Percentiles rank a stretch among this genome's conserved stretches.
Conservation (phyloP, 768 basidiomycete genomes). For the Leccinum olivaceopallidum region DNA sequence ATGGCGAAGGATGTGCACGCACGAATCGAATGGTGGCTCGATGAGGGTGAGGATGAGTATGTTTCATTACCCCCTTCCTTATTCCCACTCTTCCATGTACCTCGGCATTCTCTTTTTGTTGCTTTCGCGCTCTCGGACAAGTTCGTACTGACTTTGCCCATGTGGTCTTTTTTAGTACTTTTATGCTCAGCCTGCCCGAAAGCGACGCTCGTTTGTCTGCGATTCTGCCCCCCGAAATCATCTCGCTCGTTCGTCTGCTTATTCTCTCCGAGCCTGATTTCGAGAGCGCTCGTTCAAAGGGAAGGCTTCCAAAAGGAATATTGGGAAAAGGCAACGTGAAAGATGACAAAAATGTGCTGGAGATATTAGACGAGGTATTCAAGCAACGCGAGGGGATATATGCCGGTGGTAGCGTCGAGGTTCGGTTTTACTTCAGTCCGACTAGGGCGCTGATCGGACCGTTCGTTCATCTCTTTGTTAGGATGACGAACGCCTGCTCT, state of each 20-base stretch:
- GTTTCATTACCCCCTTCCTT: constrained; percentile 24
- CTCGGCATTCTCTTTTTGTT: neutral
- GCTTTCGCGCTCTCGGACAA: neutral
- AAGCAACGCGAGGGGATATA: constrained; percentile 47
- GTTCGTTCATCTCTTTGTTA: constrained; percentile 23
- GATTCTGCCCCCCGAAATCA: constrained; percentile 54
- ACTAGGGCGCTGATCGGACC: neutral
- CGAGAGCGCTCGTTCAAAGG: constrained; percentile 56
- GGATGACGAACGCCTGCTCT: constrained; percentile 51
- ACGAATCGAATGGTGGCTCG: constrained; percentile 92
- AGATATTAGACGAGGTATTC: constrained; percentile 50
- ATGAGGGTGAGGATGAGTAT: constrained; percentile 88
- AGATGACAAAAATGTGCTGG: constrained; percentile 35
- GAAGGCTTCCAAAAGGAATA: constrained; percentile 75
- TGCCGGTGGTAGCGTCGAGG: constrained; percentile 42
- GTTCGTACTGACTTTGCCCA: constrained; percentile 1
- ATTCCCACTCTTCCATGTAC: neutral
- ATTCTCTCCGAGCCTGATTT: constrained; percentile 57
- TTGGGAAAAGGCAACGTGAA: constrained; percentile 9
- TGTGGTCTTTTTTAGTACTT: constrained; percentile 7
- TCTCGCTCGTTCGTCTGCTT: constrained; percentile 68
- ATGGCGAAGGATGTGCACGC: constrained; percentile 15
- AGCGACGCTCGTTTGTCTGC: constrained; percentile 58
- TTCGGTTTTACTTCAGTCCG: constrained; percentile 10
- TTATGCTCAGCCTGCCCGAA: constrained; percentile 10